Evolutionary conservation across 2,329 filamentous ascomycete genomes (phyloP).

Genomic region (Aureobasidium namibiae): DNA sequence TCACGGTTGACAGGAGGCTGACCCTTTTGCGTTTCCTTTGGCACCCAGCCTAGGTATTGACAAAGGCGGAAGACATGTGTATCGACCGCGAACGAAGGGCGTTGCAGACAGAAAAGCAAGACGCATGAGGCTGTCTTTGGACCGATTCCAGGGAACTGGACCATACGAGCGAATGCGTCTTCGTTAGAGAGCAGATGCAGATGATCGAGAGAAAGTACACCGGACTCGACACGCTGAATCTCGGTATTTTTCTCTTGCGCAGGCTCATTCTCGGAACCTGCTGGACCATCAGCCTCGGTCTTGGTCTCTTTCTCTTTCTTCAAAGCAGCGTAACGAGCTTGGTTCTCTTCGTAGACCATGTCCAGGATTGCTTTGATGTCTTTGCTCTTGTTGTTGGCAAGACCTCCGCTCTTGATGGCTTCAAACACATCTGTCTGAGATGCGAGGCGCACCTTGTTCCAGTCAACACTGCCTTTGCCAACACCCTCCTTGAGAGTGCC

Average conservation of each 20-base stretch:
- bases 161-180: slow-evolving; percentile 49
- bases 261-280: slow-evolving; percentile 38
- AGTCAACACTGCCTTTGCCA: slow-evolving; percentile 65
- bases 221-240: slow-evolving; percentile 47
- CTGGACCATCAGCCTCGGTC: slow-evolving; percentile 18
- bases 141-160: slow-evolving; percentile 55
- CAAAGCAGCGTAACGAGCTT: slow-evolving; percentile 46
- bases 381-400: slow-evolving; percentile 62
- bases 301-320: slow-evolving; percentile 26
- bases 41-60: slow-evolving; percentile 55
- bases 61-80: slow-evolving; percentile 58
- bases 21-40: slow-evolving; percentile 34
- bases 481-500: slow-evolving; percentile 55
- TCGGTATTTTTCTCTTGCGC: slow-evolving; percentile 48
- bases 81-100: slow-evolving; percentile 57
- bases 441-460: slow-evolving; percentile 59
- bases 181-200: slow-evolving; percentile 47
- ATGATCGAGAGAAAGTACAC: slow-evolving; percentile 58
- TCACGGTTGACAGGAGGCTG: slow-evolving; percentile 40
- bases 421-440: slow-evolving; percentile 54
- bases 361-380: slow-evolving; percentile 68
- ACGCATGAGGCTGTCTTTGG: slow-evolving; percentile 61
- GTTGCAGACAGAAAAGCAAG: slow-evolving; percentile 54
- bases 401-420: slow-evolving; percentile 62
- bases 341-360: slow-evolving; percentile 62